Evolutionary conservation across 1,284 basidiomycete species (phyloP).

Genomic region (Xerocomus nothofagi): DNA sequence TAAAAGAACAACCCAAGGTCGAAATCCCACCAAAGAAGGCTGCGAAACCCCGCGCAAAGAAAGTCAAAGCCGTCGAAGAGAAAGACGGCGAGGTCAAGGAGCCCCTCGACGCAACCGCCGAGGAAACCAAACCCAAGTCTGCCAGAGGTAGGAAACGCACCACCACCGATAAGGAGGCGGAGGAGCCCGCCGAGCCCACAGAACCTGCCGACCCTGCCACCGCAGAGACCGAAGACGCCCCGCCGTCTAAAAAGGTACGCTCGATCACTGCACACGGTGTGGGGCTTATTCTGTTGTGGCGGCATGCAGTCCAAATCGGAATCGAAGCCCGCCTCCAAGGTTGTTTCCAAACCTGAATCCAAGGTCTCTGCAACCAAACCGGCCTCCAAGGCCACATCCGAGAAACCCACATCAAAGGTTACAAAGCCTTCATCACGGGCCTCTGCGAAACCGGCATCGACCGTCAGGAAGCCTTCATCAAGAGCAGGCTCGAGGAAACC

Average conservation of each 20-base stretch:
- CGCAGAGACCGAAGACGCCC: conserved; percentile 37
- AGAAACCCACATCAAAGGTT: conserved; percentile 35
- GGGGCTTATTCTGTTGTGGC: neutral
- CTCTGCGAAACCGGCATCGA: conserved; percentile 41
- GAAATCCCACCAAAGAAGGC: conserved; percentile 53
- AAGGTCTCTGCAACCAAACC: conserved; percentile 31
- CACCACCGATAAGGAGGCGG: conserved; percentile 25
- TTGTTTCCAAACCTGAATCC: conserved; percentile 26
- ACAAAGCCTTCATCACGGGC: conserved; percentile 38
- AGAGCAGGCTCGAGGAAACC: conserved; percentile 44
- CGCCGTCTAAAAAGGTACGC: conserved; percentile 54
- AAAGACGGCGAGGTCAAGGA: conserved; percentile 38
- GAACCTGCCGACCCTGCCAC: conserved; percentile 42
- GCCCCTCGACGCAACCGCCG: conserved; percentile 30
- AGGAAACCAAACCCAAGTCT: conserved; percentile 51
- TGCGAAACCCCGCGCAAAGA: conserved; percentile 63
- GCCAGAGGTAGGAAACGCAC: conserved; percentile 58
- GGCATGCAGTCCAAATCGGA: conserved; percentile 27
- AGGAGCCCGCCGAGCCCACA: conserved; percentile 45
- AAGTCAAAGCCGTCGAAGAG: conserved; percentile 38
- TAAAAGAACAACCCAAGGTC: conserved; percentile 66
- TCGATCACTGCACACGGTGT: neutral
- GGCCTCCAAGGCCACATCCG: conserved; percentile 36
- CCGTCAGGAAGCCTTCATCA: conserved; percentile 44
- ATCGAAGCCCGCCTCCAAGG: conserved; percentile 29